Evolutionary conservation across 225 moss, liverwort and hornwort species (phyloP).

Genomic region (Lunularia cruciata): DNA sequence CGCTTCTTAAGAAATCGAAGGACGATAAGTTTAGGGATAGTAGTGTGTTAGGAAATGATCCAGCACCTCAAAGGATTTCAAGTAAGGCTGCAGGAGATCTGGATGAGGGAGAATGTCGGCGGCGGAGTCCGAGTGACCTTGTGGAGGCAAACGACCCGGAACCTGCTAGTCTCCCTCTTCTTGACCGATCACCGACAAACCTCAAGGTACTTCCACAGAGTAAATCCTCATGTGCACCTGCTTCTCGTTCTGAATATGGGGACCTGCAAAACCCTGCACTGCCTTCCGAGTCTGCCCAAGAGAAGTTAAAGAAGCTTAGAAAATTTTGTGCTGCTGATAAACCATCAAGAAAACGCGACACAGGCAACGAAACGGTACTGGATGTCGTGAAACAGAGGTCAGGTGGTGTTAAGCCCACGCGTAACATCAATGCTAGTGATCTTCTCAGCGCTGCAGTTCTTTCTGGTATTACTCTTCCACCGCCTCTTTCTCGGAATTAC

Average conservation of each 20-base stretch:
- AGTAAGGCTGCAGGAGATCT: neutral
- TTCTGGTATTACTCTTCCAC: constrained; percentile 35
- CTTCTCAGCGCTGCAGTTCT: constrained; percentile 32
- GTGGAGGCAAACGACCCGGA: neutral
- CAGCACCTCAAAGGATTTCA: neutral
- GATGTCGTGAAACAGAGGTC: constrained; percentile 22
- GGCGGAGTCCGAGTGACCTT: neutral
- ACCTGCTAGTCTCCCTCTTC: neutral
- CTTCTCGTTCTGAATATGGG: neutral
- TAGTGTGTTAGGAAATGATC: neutral
- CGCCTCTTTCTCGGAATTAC: constrained; percentile 30
- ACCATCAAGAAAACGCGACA: neutral
- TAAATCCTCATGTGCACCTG: neutral
- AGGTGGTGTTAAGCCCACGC: constrained; percentile 7
- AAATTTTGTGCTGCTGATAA: constrained; percentile 5
- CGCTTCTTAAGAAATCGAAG: neutral
- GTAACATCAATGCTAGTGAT: constrained; percentile 24
- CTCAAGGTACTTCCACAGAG: too few species aligned
- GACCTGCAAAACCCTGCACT: neutral
- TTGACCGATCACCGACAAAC: too few species aligned
- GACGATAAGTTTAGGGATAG: too few species aligned
- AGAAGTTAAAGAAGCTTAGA: constrained; percentile 42
- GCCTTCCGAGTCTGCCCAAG: constrained; percentile 17
- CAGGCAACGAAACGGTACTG: constrained; percentile 8
- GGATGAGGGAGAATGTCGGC: neutral